Percentiles rank a stretch among this genome's conserved stretches.
phyloP scores from a whole-genome alignment of 805 yeast species.

The Starmerella bombicola region DNA sequence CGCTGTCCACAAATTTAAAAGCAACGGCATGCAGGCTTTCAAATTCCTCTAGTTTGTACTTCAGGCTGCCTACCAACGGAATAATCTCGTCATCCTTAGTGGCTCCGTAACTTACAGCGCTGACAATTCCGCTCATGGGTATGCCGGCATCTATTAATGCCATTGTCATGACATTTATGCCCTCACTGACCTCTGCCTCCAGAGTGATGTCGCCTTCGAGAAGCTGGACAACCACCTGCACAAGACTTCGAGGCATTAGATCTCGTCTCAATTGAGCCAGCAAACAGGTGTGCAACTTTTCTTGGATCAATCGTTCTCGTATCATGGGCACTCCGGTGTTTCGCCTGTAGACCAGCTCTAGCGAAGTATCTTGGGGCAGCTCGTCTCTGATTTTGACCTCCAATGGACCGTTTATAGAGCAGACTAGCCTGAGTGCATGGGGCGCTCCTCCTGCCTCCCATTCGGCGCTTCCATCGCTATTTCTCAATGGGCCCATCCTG shows the following conservation, averaged over 20 bases:
- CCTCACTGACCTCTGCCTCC: constrained; percentile 48
- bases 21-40: constrained; percentile 55
- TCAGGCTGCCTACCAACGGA: constrained; percentile 36
- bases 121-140: constrained; percentile 50
- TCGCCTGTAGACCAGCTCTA: constrained; percentile 72
- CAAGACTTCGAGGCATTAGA: constrained; percentile 65
- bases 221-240: constrained; percentile 57
- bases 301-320: constrained; percentile 66
- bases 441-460: constrained; percentile 32
- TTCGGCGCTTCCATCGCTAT: constrained; percentile 74
- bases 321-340: constrained; percentile 58
- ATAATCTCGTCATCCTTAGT: constrained; percentile 23
- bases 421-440: constrained; percentile 28
- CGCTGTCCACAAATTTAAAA: constrained; percentile 39
- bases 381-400: constrained; percentile 78
- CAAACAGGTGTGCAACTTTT: constrained; percentile 50
- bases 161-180: constrained; percentile 57
- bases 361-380: constrained; percentile 58
- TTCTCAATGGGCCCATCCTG: constrained; percentile 30
- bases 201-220: constrained; percentile 34
- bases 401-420: constrained; percentile 82
- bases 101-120: constrained; percentile 40
- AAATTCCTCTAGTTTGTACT: constrained; percentile 21
- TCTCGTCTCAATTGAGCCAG: constrained; percentile 47
- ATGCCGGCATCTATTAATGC: constrained; percentile 76